Evolutionary conservation across 495 filamentous ascomycete species (phyloP).

Genomic region (Penicillium goetzii): DNA sequence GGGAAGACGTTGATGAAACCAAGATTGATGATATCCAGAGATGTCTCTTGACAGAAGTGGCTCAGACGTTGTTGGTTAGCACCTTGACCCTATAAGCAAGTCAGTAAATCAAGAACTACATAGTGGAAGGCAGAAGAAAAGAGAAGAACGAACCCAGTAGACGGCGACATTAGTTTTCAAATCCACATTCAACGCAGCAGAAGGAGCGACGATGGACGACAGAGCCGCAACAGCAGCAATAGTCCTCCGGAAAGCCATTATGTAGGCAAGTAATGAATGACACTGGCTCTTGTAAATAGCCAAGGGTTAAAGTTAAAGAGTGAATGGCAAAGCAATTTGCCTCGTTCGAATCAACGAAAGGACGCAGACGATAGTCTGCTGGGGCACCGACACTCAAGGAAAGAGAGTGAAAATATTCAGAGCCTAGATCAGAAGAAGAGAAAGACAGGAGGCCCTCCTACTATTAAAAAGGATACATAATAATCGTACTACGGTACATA

Average conservation of each 20-base stretch:
- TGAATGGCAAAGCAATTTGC: slow-evolving; percentile 19
- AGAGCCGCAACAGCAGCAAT: slow-evolving; percentile 36
- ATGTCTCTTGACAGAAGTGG: slow-evolving; percentile 60
- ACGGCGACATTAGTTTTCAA: slow-evolving; percentile 63
- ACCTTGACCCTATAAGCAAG: slow-evolving; percentile 54
- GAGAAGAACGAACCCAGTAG: slow-evolving; percentile 58
- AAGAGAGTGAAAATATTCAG: slow-evolving; percentile 28
- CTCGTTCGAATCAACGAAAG: slow-evolving; percentile 44
- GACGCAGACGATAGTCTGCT: slow-evolving; percentile 55
- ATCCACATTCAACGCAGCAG: slow-evolving; percentile 52
- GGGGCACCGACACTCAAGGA: slow-evolving; percentile 28
- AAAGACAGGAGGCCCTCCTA: slow-evolving; percentile 1
- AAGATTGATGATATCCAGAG: slow-evolving; percentile 68
- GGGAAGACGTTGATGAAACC: slow-evolving; percentile 71
- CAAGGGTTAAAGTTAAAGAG: slow-evolving; percentile 28
- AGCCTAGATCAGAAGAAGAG: slow-evolving; percentile 9
- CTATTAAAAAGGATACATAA: slow-evolving; percentile 14
- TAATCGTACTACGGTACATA: background rate
- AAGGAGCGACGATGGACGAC: slow-evolving; percentile 33
- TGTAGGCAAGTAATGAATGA: slow-evolving; percentile 34
- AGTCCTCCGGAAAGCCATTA: slow-evolving; percentile 37
- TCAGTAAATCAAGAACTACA: background rate
- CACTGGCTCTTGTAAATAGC: slow-evolving; percentile 24
- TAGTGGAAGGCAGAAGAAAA: background rate
- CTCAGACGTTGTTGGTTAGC: slow-evolving; percentile 48